These are phyloP conservation scores for Trematosphaeria pertusa DNA, from an alignment of 2,329 filamentous ascomycete species.

Conservation along the genomic window DNA sequence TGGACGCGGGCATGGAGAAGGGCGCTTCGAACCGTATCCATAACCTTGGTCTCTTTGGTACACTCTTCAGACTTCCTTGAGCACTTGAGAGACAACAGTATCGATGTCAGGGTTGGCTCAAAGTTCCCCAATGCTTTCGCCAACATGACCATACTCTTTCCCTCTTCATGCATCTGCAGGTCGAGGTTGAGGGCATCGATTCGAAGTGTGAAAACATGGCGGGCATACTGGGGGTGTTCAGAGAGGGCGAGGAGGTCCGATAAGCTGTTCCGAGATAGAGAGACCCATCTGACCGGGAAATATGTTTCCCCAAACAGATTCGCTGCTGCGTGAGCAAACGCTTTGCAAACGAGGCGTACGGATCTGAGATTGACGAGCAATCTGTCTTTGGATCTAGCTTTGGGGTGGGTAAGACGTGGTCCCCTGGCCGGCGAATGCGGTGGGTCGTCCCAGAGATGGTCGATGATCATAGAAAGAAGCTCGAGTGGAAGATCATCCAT, in stretches of 20 bases:
- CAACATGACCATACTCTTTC: constrained; percentile 3
- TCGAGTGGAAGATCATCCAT: constrained; percentile 17
- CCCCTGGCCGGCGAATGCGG: constrained; percentile 2
- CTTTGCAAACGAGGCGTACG: constrained; percentile 16
- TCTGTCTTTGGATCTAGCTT: constrained; percentile 4
- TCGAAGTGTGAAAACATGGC: constrained; percentile 9
- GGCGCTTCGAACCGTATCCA: constrained; percentile 3
- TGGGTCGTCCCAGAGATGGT: constrained; percentile 16
- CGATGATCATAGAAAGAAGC: constrained; percentile 18
- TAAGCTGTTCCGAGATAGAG: constrained; percentile 15
- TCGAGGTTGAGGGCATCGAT: constrained; percentile 11
- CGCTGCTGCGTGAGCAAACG: constrained; percentile 13
- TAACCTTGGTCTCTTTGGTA: constrained; percentile 2
- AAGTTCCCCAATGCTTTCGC: constrained; percentile 8
- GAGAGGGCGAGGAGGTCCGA: constrained; percentile 11
- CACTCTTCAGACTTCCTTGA: constrained; percentile 1
- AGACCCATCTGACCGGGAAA: constrained; percentile 14
- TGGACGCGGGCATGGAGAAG: constrained; percentile 8
- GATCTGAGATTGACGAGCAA: constrained; percentile 18
- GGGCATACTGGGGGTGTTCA: constrained; percentile 1
- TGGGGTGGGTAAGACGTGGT: constrained; percentile 6
- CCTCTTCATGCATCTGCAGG: neutral
- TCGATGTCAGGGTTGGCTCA: constrained; percentile 3
- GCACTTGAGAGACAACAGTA: constrained; percentile 11
- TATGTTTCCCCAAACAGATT: constrained; percentile 16